These are phyloP conservation scores for Roridomyces roridus DNA, from an alignment of 768 basidiomycete genomes.

Conservation along the genomic window DNA sequence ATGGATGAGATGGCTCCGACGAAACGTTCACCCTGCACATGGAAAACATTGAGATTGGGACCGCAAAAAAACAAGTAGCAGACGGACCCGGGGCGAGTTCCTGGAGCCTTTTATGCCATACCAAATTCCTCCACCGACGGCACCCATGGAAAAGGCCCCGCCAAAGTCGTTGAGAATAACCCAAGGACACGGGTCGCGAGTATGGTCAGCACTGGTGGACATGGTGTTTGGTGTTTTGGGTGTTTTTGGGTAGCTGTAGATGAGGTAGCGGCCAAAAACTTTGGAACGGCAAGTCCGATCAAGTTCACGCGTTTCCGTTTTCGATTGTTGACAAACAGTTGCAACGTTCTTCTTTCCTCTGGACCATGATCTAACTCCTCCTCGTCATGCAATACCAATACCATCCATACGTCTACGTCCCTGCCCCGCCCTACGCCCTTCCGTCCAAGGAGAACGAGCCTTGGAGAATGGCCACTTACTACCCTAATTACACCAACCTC, in stretches of 20 bases:
- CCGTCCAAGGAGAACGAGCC: conserved; percentile 53
- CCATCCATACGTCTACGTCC: conserved; percentile 15
- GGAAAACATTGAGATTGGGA: conserved; percentile 18
- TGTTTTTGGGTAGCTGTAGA: too few relatives aligned
- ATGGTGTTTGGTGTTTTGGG: too few relatives aligned
- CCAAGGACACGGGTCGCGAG: conserved; percentile 96
- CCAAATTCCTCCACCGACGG: conserved; percentile 97
- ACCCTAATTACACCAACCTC: conserved; percentile 30
- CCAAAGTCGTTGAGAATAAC: conserved; percentile 98
- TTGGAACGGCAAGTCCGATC: too few relatives aligned
- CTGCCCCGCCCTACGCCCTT: conserved; percentile 2
- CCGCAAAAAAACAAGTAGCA: neutral
- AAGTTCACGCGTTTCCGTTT: too few relatives aligned
- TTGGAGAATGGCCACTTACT: conserved; percentile 30
- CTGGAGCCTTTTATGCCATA: conserved; percentile 98
- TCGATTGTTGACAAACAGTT: too few relatives aligned
- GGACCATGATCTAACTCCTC: neutral
- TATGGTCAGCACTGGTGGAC: conserved; percentile 93
- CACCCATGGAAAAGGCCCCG: conserved; percentile 97
- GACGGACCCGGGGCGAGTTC: conserved; percentile 91
- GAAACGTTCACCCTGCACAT: conserved; percentile 86
- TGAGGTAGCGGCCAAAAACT: too few relatives aligned
- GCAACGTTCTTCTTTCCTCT: too few relatives aligned
- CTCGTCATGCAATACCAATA: neutral
- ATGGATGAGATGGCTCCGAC: conserved; percentile 94